Percentiles rank a stretch among this genome's conserved stretches.
Evolutionary conservation across 2,329 filamentous ascomycete genomes (phyloP).

Genomic region (Trichothecium roseum): DNA sequence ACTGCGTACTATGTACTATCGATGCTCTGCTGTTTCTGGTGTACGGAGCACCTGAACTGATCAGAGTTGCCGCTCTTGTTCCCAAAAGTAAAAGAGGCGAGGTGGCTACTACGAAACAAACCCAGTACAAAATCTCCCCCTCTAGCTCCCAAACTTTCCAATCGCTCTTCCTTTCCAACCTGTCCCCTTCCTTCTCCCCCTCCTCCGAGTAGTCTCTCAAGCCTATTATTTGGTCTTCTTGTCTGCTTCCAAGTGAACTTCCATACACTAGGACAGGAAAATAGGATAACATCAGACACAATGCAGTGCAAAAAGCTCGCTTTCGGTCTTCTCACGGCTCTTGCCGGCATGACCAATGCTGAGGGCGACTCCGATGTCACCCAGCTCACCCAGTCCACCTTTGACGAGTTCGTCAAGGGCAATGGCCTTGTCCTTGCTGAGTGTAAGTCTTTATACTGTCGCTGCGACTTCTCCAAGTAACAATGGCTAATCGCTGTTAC

Average conservation of each 20-base stretch:
- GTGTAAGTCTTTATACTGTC: constrained; percentile 49
- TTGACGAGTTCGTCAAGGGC: constrained; percentile 73
- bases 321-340: constrained; percentile 43
- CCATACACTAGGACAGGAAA: constrained; percentile 2
- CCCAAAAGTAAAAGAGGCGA: no score
- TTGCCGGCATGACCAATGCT: constrained; percentile 48
- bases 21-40: no score
- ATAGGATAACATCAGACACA: constrained; percentile 10
- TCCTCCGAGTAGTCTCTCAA: constrained; percentile 6
- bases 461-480: constrained; percentile 3
- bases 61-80: no score
- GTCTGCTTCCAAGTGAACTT: constrained; percentile 1
- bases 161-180: constrained; percentile 2
- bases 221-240: constrained; percentile 9
- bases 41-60: no score
- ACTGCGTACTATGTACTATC: no score
- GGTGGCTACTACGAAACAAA: no score
- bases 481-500: constrained; percentile 21
- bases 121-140: no score
- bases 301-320: constrained; percentile 42
- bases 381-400: constrained; percentile 76
- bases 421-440: constrained; percentile 89
- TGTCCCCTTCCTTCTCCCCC: constrained; percentile 1
- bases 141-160: not conserved
- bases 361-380: constrained; percentile 68